Conservation (phyloP, 768 basidiomycete genomes). For the Phaffia tasmanica region DNA sequence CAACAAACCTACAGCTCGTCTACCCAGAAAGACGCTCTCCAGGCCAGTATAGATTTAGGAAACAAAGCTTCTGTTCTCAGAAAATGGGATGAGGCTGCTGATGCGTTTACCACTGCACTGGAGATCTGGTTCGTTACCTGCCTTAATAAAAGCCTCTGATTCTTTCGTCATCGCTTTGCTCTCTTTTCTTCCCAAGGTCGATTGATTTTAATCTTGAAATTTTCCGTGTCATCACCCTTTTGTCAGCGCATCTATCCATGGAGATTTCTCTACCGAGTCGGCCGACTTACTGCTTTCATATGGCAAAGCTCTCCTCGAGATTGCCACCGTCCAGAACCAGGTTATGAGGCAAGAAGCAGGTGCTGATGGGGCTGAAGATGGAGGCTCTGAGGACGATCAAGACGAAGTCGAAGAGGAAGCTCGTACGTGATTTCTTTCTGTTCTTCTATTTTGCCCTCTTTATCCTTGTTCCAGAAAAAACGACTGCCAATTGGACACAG, state of each 20-base stretch:
- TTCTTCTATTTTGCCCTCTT: background rate
- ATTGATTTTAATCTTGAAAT: background rate
- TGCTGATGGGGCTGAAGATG: constrained; percentile 32
- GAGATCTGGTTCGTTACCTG: constrained; percentile 39
- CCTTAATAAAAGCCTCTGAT: background rate
- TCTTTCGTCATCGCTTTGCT: background rate
- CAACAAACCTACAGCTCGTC: background rate
- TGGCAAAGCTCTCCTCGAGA: constrained; percentile 84
- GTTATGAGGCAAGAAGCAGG: constrained; percentile 83
- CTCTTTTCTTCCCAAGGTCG: background rate
- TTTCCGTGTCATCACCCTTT: constrained; percentile 9
- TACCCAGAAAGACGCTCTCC: constrained; percentile 6
- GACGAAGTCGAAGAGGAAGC: constrained; percentile 27
- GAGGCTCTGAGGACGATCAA: constrained; percentile 15
- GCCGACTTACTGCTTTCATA: constrained; percentile 85
- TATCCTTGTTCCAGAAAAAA: too few species aligned
- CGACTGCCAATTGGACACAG: too few species aligned
- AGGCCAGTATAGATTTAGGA: constrained; percentile 4
- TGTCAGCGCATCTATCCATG: constrained; percentile 56
- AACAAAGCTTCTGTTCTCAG: constrained; percentile 60
- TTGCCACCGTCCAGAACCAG: constrained; percentile 70
- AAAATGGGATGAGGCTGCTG: constrained; percentile 75
- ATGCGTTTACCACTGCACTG: constrained; percentile 70
- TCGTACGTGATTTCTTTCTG: background rate
- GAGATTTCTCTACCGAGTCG: constrained; percentile 68